A percentile compares a stretch with the other conserved stretches of the same genome.
Evolutionary conservation across 345 rosid species (phyloP).

Genomic region (Diplotaxis tenuifolia): DNA sequence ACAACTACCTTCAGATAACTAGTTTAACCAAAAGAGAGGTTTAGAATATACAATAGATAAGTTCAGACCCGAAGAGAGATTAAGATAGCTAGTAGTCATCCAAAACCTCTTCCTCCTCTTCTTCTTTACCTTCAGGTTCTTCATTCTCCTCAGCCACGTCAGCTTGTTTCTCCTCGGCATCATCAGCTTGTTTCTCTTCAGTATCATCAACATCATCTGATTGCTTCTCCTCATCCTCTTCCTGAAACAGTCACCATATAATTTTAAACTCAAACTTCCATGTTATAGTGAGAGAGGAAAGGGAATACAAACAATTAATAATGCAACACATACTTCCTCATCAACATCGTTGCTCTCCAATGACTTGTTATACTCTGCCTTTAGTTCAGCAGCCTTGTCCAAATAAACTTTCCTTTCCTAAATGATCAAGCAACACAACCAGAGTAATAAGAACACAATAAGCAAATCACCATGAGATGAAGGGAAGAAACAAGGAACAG

Average conservation of each 20-base stretch:
- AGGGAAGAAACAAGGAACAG: neutral
- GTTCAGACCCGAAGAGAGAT: neutral
- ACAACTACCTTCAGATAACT: conserved; percentile 9
- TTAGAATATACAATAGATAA: conserved; percentile 23
- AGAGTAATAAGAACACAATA: neutral
- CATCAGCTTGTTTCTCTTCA: conserved; percentile 41
- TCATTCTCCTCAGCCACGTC: too few relatives aligned
- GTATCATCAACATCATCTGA: conserved; percentile 30
- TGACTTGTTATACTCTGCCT: conserved; percentile 57
- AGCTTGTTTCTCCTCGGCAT: conserved; percentile 39
- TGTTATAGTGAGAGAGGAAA: neutral
- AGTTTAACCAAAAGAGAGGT: neutral
- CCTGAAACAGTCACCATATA: conserved; percentile 36
- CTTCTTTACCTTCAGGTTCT: conserved; percentile 37
- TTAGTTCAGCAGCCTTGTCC: conserved; percentile 74
- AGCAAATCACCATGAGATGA: neutral
- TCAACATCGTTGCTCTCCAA: conserved; percentile 39
- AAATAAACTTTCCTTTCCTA: conserved; percentile 75
- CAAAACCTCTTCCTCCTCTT: conserved; percentile 40
- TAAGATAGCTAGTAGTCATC: conserved; percentile 40
- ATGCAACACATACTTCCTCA: conserved; percentile 40
- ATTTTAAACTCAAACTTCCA: neutral
- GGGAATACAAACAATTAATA: neutral
- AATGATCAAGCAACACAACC: neutral
- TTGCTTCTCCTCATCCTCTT: conserved; percentile 40